Base-by-base conservation (phyloP, 768 basidiomycete genomes). In the Mycena rosella region DNA sequence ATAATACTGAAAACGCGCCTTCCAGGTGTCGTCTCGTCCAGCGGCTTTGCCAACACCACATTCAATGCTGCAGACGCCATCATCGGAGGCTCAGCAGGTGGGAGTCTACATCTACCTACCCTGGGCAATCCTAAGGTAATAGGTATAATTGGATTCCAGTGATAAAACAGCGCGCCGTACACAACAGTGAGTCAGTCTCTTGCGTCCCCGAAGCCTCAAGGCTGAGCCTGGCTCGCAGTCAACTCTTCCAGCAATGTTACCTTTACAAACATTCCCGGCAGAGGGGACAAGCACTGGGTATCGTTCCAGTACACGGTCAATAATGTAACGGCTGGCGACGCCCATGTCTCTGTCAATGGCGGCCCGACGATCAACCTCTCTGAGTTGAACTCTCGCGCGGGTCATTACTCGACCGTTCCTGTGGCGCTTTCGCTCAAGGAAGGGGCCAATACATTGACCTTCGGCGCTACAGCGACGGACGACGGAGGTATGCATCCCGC, bases 281-380 rank as follows among this genome's bases (percentile, higher is more conserved):
- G 26, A 20, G 65, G 59, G 24, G 65, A 67, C 3, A 67, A 67
- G 47, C 65, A 67, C 26, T 67, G 65, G 65, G 60, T 67, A 7
- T 54, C 59, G 1, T 67, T 67, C 53, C 17, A 61, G 22, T 67
- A 67, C 45, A 61, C 59, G 36, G 65, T 69, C 13, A 65, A 27
- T 54, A 65, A 64, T 24, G 42, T 36, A 29, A 53, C 54, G 24
- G 70, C 70, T 2, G 70, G 70, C 29, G 70, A 71, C 18, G 70
- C 70, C 3, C 67, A 71, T 40, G 66, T 71, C 53, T 67, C 63
- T 20, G 58, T 71, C 52, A 71, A 71, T 32, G 70, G 70, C 42
- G 70, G 56, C 15, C 17, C 59, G 8, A 45, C 60, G 3, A 54
- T 71, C 40, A 64, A 57, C 32, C 63, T 71, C 24, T 67, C 70